These are phyloP conservation scores for Saccharomycopsis malanga DNA, from an alignment of 805 yeast species.

Conservation along the genomic window DNA sequence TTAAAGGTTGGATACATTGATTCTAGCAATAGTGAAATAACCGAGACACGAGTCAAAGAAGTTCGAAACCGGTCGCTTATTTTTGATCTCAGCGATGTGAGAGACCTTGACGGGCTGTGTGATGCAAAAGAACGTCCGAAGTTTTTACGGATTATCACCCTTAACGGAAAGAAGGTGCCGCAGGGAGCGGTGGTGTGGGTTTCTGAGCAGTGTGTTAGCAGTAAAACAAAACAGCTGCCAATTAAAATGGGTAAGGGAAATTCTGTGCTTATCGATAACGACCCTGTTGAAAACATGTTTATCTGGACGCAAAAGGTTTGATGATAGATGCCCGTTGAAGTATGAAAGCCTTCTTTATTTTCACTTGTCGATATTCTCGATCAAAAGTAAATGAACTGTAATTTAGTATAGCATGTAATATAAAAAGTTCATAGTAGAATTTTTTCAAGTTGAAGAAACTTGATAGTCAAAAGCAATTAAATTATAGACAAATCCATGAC, in stretches of 20 bases:
- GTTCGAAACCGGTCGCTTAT: not conserved
- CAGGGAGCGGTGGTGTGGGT: not conserved
- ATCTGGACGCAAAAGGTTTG: not conserved
- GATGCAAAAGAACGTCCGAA: not conserved
- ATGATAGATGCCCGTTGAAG: too few species aligned
- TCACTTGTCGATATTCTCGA: too few species aligned
- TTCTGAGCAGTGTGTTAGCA: not conserved
- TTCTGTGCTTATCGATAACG: conserved; percentile 1
- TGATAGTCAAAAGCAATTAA: too few species aligned
- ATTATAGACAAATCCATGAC: too few species aligned
- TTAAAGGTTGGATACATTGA: conserved; percentile 37
- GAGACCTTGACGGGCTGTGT: not conserved
- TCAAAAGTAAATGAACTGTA: too few species aligned
- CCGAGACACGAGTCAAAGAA: conserved; percentile 22
- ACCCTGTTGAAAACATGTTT: conserved; percentile 7
- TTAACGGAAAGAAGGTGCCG: not conserved
- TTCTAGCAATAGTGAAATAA: conserved; percentile 30
- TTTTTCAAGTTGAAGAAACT: too few species aligned
- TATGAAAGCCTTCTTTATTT: too few species aligned
- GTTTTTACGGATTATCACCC: not conserved
- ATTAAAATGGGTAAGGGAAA: not conserved
- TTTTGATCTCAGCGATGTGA: not conserved
- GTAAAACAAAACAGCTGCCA: not conserved
- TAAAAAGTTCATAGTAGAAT: too few species aligned
- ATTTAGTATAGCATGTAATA: too few species aligned